Percentiles rank a stretch among this genome's conserved stretches.
phyloP scores from a whole-genome alignment of 1,139 yeast species.

The Suhomyces yuchorum region DNA sequence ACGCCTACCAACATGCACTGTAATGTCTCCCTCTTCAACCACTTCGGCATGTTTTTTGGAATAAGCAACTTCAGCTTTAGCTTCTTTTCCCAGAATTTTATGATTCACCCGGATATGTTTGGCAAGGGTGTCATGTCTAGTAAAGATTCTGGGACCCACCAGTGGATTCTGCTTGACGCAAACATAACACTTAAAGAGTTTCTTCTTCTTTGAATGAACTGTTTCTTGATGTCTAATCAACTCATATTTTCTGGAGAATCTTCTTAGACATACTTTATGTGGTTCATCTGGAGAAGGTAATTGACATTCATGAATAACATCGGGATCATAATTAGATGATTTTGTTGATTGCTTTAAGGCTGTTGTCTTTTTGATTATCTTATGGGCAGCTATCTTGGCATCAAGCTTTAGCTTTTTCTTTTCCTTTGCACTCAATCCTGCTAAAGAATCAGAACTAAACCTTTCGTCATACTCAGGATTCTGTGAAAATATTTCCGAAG shows the following conservation, averaged over 20 bases:
- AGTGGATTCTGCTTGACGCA: slow-evolving; percentile 67
- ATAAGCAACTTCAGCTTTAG: slow-evolving; percentile 54
- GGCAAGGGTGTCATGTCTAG: slow-evolving; percentile 92
- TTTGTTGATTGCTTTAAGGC: slow-evolving; percentile 31
- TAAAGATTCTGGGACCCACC: slow-evolving; percentile 69
- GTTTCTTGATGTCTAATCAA: slow-evolving; percentile 94
- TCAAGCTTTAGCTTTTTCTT: slow-evolving; percentile 31
- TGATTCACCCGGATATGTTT: slow-evolving; percentile 92
- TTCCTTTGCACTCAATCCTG: slow-evolving; percentile 26
- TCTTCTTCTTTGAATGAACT: slow-evolving; percentile 86
- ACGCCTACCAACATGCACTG: slow-evolving; percentile 52
- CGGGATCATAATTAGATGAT: slow-evolving; percentile 52
- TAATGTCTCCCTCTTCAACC: slow-evolving; percentile 45
- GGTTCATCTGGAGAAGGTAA: slow-evolving; percentile 51
- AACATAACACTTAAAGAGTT: slow-evolving; percentile 81
- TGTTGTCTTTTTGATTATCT: slow-evolving; percentile 30
- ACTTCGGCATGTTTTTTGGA: slow-evolving; percentile 52
- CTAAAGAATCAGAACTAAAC: slow-evolving; percentile 27
- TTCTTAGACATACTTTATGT: slow-evolving; percentile 68
- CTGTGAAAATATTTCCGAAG: slow-evolving; percentile 13
- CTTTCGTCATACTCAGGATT: slow-evolving; percentile 26
- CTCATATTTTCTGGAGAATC: slow-evolving; percentile 93
- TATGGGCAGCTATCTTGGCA: slow-evolving; percentile 33
- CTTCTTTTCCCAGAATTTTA: slow-evolving; percentile 66
- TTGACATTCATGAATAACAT: slow-evolving; percentile 52